A percentile compares a stretch with the other conserved stretches of the same genome.
phyloP scores from a whole-genome alignment of 345 rosid genomes.

The Eucalyptus viminalis region DNA sequence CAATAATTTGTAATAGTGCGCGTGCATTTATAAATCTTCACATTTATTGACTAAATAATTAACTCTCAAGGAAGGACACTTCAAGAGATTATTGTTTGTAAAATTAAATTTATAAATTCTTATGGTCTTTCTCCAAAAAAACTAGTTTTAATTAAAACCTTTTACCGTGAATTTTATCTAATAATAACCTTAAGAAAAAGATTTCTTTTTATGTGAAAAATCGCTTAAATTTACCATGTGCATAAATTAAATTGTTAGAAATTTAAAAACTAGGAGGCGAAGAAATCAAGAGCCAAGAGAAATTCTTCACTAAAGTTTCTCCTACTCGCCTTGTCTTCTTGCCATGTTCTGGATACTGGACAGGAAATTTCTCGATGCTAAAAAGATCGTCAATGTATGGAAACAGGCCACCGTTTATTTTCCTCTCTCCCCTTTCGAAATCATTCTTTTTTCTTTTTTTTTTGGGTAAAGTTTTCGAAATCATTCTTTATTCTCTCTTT shows the following conservation, averaged over 20 bases:
- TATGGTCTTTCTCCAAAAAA: not conserved
- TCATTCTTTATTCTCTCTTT: not conserved
- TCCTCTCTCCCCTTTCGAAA: not conserved
- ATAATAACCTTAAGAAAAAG: not conserved
- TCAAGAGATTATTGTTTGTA: not conserved
- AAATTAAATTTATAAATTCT: not conserved
- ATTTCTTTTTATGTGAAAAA: not conserved
- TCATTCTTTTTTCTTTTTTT: no score
- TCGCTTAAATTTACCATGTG: not conserved
- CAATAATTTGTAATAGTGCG: not conserved
- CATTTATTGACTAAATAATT: not conserved
- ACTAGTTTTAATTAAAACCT: not conserved
- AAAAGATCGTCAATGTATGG: not conserved
- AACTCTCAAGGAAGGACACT: not conserved
- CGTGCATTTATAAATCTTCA: not conserved
- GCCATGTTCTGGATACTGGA: not conserved
- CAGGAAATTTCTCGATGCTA: not conserved
- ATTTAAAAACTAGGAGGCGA: not conserved
- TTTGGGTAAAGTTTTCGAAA: no score
- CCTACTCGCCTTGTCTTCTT: not conserved
- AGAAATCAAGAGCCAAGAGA: not conserved
- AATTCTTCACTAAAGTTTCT: not conserved
- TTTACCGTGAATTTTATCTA: not conserved
- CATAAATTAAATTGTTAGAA: not conserved
- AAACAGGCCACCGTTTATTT: not conserved